Percentiles rank a stretch among this genome's conserved stretches.
Conservation (phyloP, 2,329 filamentous ascomycete genomes). For the Monosporascus sp. region DNA sequence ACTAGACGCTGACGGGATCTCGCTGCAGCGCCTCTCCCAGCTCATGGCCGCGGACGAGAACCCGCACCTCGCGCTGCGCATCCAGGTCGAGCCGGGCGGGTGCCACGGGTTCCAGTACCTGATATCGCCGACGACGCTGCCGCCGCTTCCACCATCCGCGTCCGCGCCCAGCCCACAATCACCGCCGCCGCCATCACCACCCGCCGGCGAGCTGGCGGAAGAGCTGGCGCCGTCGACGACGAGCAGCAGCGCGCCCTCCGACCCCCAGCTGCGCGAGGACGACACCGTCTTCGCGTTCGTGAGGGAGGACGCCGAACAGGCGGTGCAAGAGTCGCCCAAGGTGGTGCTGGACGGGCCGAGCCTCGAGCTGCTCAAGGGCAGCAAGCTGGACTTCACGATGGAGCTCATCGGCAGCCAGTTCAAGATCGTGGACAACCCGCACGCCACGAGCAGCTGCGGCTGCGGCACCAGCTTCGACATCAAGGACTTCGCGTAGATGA, state of each 20-base stretch:
- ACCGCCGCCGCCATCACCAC: not conserved
- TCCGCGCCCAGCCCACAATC: constrained; percentile 4
- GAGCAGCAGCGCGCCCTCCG: constrained; percentile 10
- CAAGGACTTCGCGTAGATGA: constrained; percentile 26
- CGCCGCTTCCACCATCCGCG: constrained; percentile 25
- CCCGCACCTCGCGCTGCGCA: constrained; percentile 78
- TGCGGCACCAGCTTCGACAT: constrained; percentile 98
- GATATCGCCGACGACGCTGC: constrained; percentile 74
- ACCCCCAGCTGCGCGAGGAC: constrained; percentile 51
- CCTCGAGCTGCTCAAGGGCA: constrained; percentile 82
- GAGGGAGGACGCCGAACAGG: constrained; percentile 38
- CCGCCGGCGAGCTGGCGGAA: constrained; percentile 5
- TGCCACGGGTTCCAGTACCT: constrained; percentile 98
- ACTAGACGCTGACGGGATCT: not conserved
- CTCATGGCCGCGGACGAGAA: constrained; percentile 71
- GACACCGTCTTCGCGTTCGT: constrained; percentile 82
- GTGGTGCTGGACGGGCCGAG: constrained; percentile 86
- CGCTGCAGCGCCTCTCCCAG: constrained; percentile 60
- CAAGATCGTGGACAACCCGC: constrained; percentile 90
- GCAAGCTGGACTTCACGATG: constrained; percentile 93
- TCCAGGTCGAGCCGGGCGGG: constrained; percentile 87
- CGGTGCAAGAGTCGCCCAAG: constrained; percentile 49
- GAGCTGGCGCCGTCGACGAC: constrained; percentile 21
- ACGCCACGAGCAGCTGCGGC: constrained; percentile 88
- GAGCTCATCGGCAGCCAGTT: constrained; percentile 85